phyloP scores from a whole-genome alignment of 1,139 yeast species.

The Yamadazyma atlantica region DNA sequence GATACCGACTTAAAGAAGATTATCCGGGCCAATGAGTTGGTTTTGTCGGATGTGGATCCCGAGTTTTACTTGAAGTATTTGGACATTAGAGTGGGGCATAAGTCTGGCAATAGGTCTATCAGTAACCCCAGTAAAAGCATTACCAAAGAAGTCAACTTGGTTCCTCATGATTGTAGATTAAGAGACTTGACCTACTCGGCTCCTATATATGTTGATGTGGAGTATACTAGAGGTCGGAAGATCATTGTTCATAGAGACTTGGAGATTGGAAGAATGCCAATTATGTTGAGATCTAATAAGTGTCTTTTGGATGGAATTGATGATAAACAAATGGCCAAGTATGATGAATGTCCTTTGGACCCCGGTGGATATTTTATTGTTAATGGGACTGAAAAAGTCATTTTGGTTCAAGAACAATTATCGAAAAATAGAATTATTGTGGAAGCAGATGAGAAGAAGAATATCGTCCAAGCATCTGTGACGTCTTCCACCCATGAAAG shows the following conservation, averaged over 20 bases:
- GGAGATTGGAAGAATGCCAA: conserved; percentile 97
- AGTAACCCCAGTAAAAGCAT: conserved; percentile 36
- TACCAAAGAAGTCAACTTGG: conserved; percentile 63
- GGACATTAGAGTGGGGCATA: conserved; percentile 86
- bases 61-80: conserved; percentile 89
- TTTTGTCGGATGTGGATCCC: conserved; percentile 94
- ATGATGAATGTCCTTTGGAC: conserved; percentile 94
- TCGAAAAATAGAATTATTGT: conserved; percentile 97
- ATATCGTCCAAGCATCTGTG: conserved; percentile 93
- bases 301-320: conserved; percentile 80
- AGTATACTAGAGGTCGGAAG: conserved; percentile 91
- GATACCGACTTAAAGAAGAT: conserved; percentile 92
- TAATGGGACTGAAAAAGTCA: conserved; percentile 97
- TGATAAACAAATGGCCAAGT: conserved; percentile 80
- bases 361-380: conserved; percentile 99
- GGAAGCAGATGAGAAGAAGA: conserved; percentile 94
- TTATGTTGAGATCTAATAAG: conserved; percentile 90
- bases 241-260: conserved; percentile 86
- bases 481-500: conserved; percentile 98
- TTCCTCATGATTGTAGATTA: conserved; percentile 96
- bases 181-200: conserved; percentile 96
- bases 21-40: conserved; percentile 84
- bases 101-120: conserved; percentile 47
- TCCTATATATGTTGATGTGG: conserved; percentile 95
- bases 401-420: conserved; percentile 93